Percentiles rank a stretch among this genome's conserved stretches.
Evolutionary conservation across 352 stramenopile species (phyloP).

Genomic region (Globisporangium canariense): DNA sequence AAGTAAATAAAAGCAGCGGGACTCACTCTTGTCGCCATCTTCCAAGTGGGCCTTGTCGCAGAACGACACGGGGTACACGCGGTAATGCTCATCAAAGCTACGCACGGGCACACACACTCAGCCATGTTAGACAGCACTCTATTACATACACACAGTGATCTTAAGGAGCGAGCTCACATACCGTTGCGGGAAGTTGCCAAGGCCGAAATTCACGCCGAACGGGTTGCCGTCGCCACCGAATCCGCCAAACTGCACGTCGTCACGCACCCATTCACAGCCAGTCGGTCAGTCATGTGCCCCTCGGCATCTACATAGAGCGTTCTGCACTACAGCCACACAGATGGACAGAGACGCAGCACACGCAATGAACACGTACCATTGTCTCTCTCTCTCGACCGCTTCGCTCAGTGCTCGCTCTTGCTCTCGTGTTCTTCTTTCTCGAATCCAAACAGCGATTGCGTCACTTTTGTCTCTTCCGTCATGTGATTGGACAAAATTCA

Average conservation of each 20-base stretch:
- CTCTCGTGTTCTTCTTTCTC: constrained; percentile 9
- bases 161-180: constrained; percentile 17
- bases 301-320: neutral
- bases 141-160: neutral
- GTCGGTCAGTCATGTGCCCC: neutral
- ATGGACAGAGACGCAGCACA: neutral
- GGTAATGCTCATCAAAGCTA: constrained; percentile 87
- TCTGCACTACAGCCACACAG: neutral
- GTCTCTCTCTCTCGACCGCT: neutral
- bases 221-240: constrained; percentile 75
- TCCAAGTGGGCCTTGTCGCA: constrained; percentile 86
- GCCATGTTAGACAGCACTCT: neutral
- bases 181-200: constrained; percentile 71
- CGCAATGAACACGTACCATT: constrained; percentile 12
- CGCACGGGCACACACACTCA: neutral
- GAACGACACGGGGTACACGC: constrained; percentile 85
- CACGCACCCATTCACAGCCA: neutral
- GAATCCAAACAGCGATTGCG: constrained; percentile 2
- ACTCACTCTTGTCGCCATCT: constrained; percentile 87
- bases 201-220: constrained; percentile 80
- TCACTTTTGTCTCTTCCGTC: too few relatives aligned
- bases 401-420: neutral
- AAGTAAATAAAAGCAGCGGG: neutral
- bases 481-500: neutral
- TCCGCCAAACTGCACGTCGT: constrained; percentile 50